These are phyloP conservation scores for Clonostachys rhizophaga DNA, from an alignment of 2,329 filamentous ascomycete genomes.

Conservation along the genomic window DNA sequence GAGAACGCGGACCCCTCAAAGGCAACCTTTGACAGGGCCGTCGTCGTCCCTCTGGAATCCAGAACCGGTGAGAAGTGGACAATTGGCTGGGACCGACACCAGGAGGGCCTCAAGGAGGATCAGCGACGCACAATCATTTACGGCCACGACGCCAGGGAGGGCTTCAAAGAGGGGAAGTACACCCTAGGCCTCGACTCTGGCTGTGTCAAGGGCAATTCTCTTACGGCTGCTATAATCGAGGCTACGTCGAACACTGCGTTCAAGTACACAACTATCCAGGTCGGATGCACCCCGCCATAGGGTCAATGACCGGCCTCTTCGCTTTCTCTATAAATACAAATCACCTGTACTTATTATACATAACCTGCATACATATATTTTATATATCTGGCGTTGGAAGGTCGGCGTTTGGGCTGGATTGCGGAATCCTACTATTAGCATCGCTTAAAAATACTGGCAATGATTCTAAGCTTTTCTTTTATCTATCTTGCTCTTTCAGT, in stretches of 20 bases:
- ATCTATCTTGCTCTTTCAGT: too few relatives aligned
- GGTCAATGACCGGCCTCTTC: too few relatives aligned
- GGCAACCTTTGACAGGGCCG: constrained; percentile 16
- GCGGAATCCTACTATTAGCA: too few relatives aligned
- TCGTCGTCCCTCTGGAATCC: constrained; percentile 30
- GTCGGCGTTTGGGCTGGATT: too few relatives aligned
- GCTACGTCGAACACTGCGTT: constrained; percentile 24
- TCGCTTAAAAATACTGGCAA: too few relatives aligned
- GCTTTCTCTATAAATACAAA: too few relatives aligned
- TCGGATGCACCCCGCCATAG: constrained; percentile 8
- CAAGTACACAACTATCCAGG: constrained; percentile 30
- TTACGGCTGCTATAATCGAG: constrained; percentile 76
- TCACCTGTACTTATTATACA: too few relatives aligned
- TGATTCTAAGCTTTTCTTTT: too few relatives aligned
- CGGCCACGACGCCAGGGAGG: constrained; percentile 76
- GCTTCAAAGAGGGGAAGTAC: constrained; percentile 58
- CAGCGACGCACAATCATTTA: constrained; percentile 69
- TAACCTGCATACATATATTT: too few relatives aligned
- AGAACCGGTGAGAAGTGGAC: constrained; percentile 62
- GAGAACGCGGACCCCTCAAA: constrained; percentile 7
- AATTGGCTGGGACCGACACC: constrained; percentile 52
- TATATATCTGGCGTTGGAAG: too few relatives aligned
- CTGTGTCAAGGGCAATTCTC: constrained; percentile 69
- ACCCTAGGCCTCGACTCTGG: constrained; percentile 83
- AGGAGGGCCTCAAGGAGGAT: constrained; percentile 23